Percentiles rank a stretch among this genome's conserved stretches.
phyloP scores from a whole-genome alignment of 78 protist genomes.

The Isochrysis galbana region DNA sequence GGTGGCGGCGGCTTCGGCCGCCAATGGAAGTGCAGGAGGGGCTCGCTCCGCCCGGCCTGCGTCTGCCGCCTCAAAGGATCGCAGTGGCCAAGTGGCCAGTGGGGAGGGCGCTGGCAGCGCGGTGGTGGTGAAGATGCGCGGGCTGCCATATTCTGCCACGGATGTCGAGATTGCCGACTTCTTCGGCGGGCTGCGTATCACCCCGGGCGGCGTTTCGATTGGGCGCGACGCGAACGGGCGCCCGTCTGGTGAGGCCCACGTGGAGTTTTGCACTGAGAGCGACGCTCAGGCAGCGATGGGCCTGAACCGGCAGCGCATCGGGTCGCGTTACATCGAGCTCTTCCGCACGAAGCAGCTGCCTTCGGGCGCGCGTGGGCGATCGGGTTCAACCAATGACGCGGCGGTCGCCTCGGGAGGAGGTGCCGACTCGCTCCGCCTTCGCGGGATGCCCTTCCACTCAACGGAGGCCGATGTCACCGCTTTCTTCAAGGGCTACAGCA shows the following conservation, averaged over 20 bases:
- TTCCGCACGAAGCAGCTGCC: constrained; percentile 3
- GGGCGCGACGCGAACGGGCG: background rate
- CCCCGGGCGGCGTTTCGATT: background rate
- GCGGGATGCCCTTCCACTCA: constrained; percentile 23
- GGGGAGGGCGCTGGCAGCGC: background rate
- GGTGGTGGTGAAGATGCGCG: background rate
- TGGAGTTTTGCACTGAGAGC: background rate
- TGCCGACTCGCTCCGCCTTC: background rate
- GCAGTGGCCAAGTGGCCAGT: background rate
- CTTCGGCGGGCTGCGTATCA: background rate
- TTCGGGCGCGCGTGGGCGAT: background rate
- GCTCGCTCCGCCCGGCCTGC: background rate
- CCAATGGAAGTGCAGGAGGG: background rate
- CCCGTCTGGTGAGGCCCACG: constrained; percentile 22
- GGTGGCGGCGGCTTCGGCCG: background rate
- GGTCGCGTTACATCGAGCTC: constrained; percentile 7
- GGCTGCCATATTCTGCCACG: background rate
- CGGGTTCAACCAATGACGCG: background rate
- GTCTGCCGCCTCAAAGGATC: background rate
- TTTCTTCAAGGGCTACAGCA: background rate
- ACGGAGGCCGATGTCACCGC: background rate
- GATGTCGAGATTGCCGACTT: background rate
- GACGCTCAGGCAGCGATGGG: constrained; percentile 12
- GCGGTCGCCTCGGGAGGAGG: background rate
- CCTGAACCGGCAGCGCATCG: background rate